Conservation (phyloP, 345 rosid species). For the Euphorbia pulcherrima region DNA sequence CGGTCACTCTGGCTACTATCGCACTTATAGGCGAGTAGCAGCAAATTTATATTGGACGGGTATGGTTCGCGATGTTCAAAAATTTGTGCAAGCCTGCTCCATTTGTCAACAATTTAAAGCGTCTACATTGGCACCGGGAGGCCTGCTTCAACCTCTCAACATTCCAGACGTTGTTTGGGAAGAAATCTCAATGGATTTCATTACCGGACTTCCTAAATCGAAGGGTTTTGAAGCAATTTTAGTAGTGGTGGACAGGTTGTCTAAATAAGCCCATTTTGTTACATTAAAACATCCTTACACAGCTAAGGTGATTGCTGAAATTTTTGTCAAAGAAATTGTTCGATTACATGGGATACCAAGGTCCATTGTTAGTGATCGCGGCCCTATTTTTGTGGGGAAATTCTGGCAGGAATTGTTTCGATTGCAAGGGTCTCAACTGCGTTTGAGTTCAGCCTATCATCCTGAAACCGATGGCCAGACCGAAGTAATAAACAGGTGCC, state of each 20-base stretch:
- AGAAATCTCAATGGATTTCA: background rate
- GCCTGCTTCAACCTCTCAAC: background rate
- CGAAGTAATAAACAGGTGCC: background rate
- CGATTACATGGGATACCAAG: background rate
- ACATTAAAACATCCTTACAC: background rate
- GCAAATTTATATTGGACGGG: too few relatives aligned
- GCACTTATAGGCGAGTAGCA: too few relatives aligned
- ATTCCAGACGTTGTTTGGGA: background rate
- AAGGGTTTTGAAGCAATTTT: background rate
- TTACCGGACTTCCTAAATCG: background rate
- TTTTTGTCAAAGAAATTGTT: background rate
- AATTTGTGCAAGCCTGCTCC: background rate
- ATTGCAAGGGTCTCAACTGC: background rate
- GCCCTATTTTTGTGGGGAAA: background rate
- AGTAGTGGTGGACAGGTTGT: background rate
- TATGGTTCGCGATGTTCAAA: too few relatives aligned
- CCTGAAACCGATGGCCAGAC: background rate
- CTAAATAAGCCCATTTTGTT: background rate
- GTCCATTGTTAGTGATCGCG: background rate
- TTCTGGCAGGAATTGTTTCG: background rate
- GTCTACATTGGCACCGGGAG: background rate
- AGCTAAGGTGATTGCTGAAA: background rate
- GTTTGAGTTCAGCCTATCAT: background rate
- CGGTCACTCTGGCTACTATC: too few relatives aligned
- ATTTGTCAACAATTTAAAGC: background rate